A percentile compares a stretch with the other conserved stretches of the same genome.
phyloP scores from a whole-genome alignment of 2,329 filamentous ascomycete genomes.

The Endoconidiophora laricicola region DNA sequence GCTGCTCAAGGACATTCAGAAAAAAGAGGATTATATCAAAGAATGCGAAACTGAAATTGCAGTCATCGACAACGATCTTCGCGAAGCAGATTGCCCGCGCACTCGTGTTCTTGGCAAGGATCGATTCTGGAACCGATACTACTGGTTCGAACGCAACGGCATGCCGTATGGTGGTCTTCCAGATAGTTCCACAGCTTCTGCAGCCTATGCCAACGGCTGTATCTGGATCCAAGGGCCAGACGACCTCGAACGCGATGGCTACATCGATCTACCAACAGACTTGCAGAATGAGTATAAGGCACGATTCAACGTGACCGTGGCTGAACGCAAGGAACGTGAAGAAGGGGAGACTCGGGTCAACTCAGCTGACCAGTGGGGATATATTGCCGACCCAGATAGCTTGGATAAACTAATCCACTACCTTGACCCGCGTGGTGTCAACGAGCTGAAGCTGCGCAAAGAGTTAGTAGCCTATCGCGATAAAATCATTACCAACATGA shows the following conservation, averaged over 20 bases:
- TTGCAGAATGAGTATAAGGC: constrained; percentile 59
- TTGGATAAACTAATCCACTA: constrained; percentile 69
- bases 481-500: constrained; percentile 64
- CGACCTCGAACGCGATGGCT: constrained; percentile 69
- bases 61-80: constrained; percentile 74
- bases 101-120: constrained; percentile 84
- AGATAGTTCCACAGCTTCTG: constrained; percentile 69
- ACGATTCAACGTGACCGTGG: constrained; percentile 66
- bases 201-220: constrained; percentile 83
- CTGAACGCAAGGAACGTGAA: constrained; percentile 69
- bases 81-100: constrained; percentile 83
- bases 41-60: constrained; percentile 75
- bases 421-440: constrained; percentile 73
- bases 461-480: constrained; percentile 65
- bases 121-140: constrained; percentile 95
- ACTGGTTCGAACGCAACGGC: constrained; percentile 97
- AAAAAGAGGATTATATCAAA: constrained; percentile 64
- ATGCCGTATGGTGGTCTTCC: constrained; percentile 91
- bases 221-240: constrained; percentile 95
- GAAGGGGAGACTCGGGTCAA: constrained; percentile 69
- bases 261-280: constrained; percentile 60
- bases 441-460: constrained; percentile 76
- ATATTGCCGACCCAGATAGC: constrained; percentile 64
- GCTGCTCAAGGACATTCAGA: constrained; percentile 73
- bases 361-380: constrained; percentile 75